Evolutionary conservation across 2,329 filamentous ascomycete species (phyloP), one percentile per base, ranked within the genome.

Genomic region (Cercospora sp.): DNA sequence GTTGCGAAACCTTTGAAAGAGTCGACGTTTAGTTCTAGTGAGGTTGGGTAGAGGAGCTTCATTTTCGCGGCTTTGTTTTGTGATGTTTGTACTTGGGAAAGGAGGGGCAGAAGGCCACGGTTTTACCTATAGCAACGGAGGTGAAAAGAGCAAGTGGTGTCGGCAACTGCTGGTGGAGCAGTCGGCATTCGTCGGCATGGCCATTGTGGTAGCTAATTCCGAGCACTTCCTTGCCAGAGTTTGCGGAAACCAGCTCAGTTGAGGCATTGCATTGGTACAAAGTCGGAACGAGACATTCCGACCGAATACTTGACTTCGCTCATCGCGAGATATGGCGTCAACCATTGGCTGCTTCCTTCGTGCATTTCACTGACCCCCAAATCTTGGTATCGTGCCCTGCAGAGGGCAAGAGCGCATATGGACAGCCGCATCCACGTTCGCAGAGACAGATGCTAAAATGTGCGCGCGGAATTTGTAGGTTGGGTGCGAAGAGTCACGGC

Each of bases 21-120:
- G 69, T 82, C 70, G 68, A 84, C 74, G 80, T 89, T 83, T 77
- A 90, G 83, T 63, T 80, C 81, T 70, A 90, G 82, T 3, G 87
- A 89, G 65, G 86, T 89, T 61, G 88, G 88, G 80, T 90, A 89
- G 71, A 90, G 86, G 72, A 90, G 85, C 81, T 90, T 90, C 87
- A 87, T 87, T 62, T 65, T 80, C 1, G 30, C n/a, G n/a, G 9
- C 24, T 18, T 1, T 16, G 3, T 12, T 53, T 12, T 24, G 9
- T 24, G 55, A 24, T 59, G 55, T 59, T 18, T 21, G n/a, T 9
- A 59, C 16, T 34, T 3, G 16, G 18, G 28, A n/a, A 21, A 59
- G 55, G 55, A 59, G 55, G 55, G 55, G 55, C 55, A 59, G 28
- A 18, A 18, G 55, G n/a, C 32, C 32, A 43, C 37, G 6, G 55